Percentiles rank a stretch among this genome's conserved stretches.
These are phyloP conservation scores for Aspergillus tamarii DNA, from an alignment of 2,329 filamentous ascomycete species.

Conservation along the genomic window DNA sequence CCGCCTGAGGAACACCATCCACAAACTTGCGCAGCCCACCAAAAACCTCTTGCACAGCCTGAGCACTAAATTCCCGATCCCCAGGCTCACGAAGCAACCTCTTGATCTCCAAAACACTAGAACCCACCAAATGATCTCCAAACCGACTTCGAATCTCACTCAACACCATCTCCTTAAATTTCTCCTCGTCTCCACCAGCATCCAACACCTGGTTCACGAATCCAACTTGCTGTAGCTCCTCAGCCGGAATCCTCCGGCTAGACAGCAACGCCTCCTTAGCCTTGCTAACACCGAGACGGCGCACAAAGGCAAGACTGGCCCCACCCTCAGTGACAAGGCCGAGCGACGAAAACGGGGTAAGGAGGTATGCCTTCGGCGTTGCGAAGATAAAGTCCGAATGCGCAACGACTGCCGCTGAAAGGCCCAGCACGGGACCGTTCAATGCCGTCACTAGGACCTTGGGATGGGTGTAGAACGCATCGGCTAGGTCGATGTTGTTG, in stretches of 20 bases:
- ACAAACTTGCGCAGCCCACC: neutral
- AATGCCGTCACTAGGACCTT: too few relatives aligned
- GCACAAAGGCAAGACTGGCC: conserved; percentile 70
- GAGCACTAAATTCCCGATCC: neutral
- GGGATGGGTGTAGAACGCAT: too few relatives aligned
- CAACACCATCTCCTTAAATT: conserved; percentile 2
- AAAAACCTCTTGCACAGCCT: conserved; percentile 1
- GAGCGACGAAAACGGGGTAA: conserved; percentile 79
- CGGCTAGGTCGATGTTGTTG: too few relatives aligned
- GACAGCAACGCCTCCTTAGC: conserved; percentile 85
- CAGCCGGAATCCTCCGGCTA: conserved; percentile 67
- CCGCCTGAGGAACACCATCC: conserved; percentile 7
- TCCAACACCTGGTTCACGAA: conserved; percentile 71
- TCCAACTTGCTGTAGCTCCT: conserved; percentile 68
- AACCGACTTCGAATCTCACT: neutral
- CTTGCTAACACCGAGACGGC: conserved; percentile 62
- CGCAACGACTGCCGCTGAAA: too few relatives aligned
- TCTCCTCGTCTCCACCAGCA: neutral
- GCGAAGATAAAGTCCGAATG: conserved; percentile 79
- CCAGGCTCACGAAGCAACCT: neutral
- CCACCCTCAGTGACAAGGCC: conserved; percentile 81
- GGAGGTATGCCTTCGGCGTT: conserved; percentile 70
- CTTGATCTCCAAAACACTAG: conserved; percentile 8
- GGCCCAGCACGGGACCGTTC: too few relatives aligned
- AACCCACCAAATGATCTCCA: neutral